phyloP scores from a whole-genome alignment of 805 yeast genomes.

The Ogataea corticis region DNA sequence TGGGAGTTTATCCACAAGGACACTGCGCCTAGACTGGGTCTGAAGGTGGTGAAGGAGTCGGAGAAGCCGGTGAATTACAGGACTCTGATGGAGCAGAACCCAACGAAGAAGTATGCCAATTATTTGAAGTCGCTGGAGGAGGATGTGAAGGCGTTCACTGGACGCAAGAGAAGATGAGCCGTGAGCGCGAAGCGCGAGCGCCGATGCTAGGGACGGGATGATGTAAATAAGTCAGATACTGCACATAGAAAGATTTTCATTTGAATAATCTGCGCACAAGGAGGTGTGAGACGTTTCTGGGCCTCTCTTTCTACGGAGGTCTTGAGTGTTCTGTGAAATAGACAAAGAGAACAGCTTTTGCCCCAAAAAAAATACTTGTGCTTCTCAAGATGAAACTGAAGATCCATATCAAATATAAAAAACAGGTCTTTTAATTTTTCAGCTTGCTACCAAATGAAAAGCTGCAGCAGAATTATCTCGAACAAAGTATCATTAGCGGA shows the following conservation, averaged over 20 bases:
- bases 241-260: conserved; percentile 2
- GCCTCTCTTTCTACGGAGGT: too few relatives aligned
- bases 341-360: too few relatives aligned
- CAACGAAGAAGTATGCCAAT: conserved; percentile 65
- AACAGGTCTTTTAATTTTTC: too few relatives aligned
- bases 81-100: conserved; percentile 54
- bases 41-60: conserved; percentile 49
- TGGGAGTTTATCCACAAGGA: conserved; percentile 77
- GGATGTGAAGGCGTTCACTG: conserved; percentile 46
- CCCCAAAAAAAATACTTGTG: too few relatives aligned
- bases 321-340: too few relatives aligned
- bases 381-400: too few relatives aligned
- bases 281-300: too few relatives aligned
- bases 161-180: conserved; percentile 23
- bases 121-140: conserved; percentile 50
- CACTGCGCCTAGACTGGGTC: conserved; percentile 70
- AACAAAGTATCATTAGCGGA: too few relatives aligned
- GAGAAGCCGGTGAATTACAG: conserved; percentile 53
- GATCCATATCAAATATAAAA: too few relatives aligned
- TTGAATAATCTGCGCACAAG: too few relatives aligned
- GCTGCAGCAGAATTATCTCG: too few relatives aligned
- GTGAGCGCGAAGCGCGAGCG: not conserved
- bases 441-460: too few relatives aligned
- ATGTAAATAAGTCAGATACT: conserved; percentile 4
- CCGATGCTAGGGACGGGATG: not conserved